Base-by-base conservation (phyloP, 2,329 filamentous ascomycete species). In the Aspergillus arachidicola region DNA sequence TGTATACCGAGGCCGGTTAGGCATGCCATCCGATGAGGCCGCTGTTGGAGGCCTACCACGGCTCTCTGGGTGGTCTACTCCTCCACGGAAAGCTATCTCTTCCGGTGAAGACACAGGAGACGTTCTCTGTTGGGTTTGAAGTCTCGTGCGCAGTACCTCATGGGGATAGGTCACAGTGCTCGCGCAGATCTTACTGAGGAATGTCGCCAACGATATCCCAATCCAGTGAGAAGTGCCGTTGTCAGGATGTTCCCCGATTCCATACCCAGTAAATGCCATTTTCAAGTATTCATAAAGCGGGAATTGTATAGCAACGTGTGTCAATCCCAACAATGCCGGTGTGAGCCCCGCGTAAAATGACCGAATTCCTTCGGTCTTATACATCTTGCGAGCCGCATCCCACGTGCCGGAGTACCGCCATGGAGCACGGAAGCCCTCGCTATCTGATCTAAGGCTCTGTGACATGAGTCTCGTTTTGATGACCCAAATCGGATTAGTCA, bases 381-480 rank as follows among this genome's bases (percentile, higher is more conserved):
- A 99, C 94, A 99, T 99, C 78, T 97, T 97, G 69, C 89, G 90
- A 59, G 93, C 94, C 3, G 95, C 95, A 80, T 99, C 95, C 59
- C 93, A 81, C 1, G 95, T 98, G 62, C 89, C 93, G 68, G 84
- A 87, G 79, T 99, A 99, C 75, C 97, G 91, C 93, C 94, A 98
- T 78, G 82, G 73, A 75, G 82, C 74, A 79, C 82, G 77, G 74
- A 79, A 75, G 78, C 82, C 74, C 76, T 85, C 75, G 73, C 80
- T 83, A 36, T 79, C 84, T 67, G 85, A 82, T 65, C 81, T 83
- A 43, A 83, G 78, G 68, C 86, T 89, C 81, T 98, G 95, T 43
- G 95, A 97, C 95, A 98, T 98, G 71, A 99, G 86, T 69, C 95
- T 87, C 56, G 95, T 99, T 81, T 99, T 99, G 82, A 99, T 97